phyloP scores from a whole-genome alignment of 139 green algal species.

The Coelastrella sp. region DNA sequence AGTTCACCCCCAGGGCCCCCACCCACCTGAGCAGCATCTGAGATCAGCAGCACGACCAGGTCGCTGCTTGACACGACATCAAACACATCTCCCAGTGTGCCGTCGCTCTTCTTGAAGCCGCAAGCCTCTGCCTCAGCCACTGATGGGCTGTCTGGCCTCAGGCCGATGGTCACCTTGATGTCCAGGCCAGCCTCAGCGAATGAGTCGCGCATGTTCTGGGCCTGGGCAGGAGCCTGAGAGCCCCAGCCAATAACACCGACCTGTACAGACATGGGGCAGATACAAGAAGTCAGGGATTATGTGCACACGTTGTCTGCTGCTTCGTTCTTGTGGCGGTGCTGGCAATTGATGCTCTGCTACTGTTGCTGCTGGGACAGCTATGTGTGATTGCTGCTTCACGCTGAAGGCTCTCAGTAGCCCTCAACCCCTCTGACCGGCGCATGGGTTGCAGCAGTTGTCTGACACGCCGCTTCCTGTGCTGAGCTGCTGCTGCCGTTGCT shows the following conservation, averaged over 20 bases:
- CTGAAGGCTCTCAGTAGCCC: too few species aligned
- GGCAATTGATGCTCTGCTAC: neutral
- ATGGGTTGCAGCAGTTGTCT: too few species aligned
- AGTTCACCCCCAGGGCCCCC: too few species aligned
- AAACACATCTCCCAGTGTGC: conserved; percentile 97
- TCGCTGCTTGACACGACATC: conserved; percentile 92
- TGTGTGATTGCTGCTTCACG: too few species aligned
- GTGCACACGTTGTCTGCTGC: neutral
- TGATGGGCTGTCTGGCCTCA: conserved; percentile 87
- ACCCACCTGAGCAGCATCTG: conserved; percentile 93
- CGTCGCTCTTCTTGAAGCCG: conserved; percentile 91
- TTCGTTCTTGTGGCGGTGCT: neutral
- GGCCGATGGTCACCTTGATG: conserved; percentile 93
- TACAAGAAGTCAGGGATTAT: neutral
- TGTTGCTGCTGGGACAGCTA: too few species aligned
- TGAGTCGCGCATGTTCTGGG: conserved; percentile 97
- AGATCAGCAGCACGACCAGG: conserved; percentile 98
- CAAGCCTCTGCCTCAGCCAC: conserved; percentile 87
- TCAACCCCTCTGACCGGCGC: too few species aligned
- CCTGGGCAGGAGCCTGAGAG: conserved; percentile 94
- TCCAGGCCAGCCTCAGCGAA: conserved; percentile 90
- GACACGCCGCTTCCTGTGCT: too few species aligned
- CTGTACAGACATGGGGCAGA: neutral
- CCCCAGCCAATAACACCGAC: conserved; percentile 99
- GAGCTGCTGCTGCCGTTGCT: neutral